A percentile compares a stretch with the other conserved stretches of the same genome.
These are phyloP conservation scores for Aspergillus fischeri DNA, from an alignment of 2,329 filamentous ascomycete genomes.

Conservation along the genomic window DNA sequence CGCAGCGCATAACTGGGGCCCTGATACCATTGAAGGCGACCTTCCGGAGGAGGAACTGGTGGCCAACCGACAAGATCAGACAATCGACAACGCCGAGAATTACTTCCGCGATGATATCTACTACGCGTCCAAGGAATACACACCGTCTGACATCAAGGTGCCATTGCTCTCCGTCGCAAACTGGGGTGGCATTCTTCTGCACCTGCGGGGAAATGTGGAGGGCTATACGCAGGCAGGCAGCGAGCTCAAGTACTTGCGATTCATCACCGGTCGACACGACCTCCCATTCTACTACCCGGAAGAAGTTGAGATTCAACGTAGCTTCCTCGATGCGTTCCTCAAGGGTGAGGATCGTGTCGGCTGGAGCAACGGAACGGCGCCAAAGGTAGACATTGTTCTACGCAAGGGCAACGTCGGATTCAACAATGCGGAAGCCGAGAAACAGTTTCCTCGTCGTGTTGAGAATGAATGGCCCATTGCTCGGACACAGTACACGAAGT, in stretches of 20 bases:
- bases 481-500: too few relatives aligned
- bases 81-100: slow-evolving; percentile 46
- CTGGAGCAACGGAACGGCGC: slow-evolving; percentile 48
- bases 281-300: slow-evolving; percentile 68
- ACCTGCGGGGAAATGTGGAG: slow-evolving; percentile 65
- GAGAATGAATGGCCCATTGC: too few relatives aligned
- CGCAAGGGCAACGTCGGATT: slow-evolving; percentile 64
- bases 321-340: slow-evolving; percentile 67
- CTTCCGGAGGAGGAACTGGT: slow-evolving; percentile 32
- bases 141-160: slow-evolving; percentile 62
- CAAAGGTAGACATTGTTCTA: slow-evolving; percentile 58
- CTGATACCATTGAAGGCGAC: slow-evolving; percentile 41
- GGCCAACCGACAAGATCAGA: slow-evolving; percentile 40
- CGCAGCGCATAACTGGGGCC: slow-evolving; percentile 50
- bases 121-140: slow-evolving; percentile 63
- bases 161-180: slow-evolving; percentile 65
- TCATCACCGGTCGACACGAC: slow-evolving; percentile 67
- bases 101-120: slow-evolving; percentile 60
- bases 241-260: slow-evolving; percentile 63
- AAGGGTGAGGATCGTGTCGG: slow-evolving; percentile 58
- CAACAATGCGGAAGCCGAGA: slow-evolving; percentile 39
- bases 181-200: slow-evolving; percentile 67
- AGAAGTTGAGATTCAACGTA: slow-evolving; percentile 63
- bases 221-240: slow-evolving; percentile 63
- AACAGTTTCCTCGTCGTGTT: too few relatives aligned